Base-by-base conservation (phyloP, 352 stramenopile genomes). In the Phytophthora sp. region DNA sequence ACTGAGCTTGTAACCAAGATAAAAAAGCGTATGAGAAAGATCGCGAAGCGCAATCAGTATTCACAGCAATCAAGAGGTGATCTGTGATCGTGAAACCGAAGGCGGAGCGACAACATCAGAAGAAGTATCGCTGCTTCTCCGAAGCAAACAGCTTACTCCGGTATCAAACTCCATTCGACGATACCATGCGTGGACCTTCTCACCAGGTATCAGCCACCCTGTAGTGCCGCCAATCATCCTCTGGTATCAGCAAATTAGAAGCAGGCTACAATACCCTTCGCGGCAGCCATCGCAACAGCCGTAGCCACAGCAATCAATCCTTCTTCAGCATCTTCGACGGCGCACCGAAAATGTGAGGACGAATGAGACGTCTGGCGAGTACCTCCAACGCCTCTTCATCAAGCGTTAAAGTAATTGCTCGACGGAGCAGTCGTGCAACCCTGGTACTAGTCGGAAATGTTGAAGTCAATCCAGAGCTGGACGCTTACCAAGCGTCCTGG, bases 161-260 rank as follows among this genome's bases (percentile, higher is more conserved):
- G 38, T 45, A 45, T n/a, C 38, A 45, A 3, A 3, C 38, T 24
- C 38, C 3, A 26, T 45, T 12, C n/a, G 38, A 45, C 7, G 38
- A n/a, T 45, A 7, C 38, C n/a, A 13, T n/a, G n/a, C 6, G 9
- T 26, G n/a, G n/a, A n/a, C n/a, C n/a, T n/a, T n/a, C n/a, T n/a
- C 27, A 85, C 83, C 29, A 89, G 60, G 53, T 78, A 82, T 63
- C 79, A 86, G 2, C 85, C 85, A n/a, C 73, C 76, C 30, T 84
- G 80, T 15, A 93, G 55, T 27, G 81, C 65, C 39, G 76, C 39
- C n/a, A 74, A 69, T 11, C 85, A 72, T 12, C 85, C 85, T 36
- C 78, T 76, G 2, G 73, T 72, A 66, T 93, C 85, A 23, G 91
- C 76, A 13, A 91, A 60, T 55, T 87, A 75, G 41, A 84, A 82